A percentile compares a stretch with the other conserved stretches of the same genome.
Conservation (phyloP, 139 green algal species). For the Asterochloris sp. region DNA sequence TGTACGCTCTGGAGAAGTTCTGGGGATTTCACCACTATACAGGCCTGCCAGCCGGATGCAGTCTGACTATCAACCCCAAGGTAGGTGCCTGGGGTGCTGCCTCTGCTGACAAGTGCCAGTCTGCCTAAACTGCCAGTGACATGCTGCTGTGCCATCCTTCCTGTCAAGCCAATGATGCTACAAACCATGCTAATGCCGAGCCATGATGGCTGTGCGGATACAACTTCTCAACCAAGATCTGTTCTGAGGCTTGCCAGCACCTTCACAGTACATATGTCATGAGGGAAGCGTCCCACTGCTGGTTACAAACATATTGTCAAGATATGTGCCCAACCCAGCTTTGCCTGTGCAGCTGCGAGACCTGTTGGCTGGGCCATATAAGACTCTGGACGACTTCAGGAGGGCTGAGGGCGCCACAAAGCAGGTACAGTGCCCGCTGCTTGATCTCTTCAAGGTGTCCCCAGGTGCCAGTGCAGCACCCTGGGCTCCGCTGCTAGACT, state of each 20-base stretch:
- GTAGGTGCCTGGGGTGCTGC: slow-evolving; percentile 9
- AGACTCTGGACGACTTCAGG: slow-evolving; percentile 73
- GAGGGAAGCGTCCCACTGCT: not conserved
- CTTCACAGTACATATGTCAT: not conserved
- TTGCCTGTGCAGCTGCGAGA: slow-evolving; percentile 50
- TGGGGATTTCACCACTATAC: slow-evolving; percentile 94
- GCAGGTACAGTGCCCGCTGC: too few species aligned
- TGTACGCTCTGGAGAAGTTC: slow-evolving; percentile 98
- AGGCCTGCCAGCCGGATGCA: slow-evolving; percentile 56
- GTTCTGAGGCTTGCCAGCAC: slow-evolving; percentile 36
- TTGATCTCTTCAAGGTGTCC: too few species aligned
- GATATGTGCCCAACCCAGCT: not conserved
- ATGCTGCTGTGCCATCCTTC: not conserved
- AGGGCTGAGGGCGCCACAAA: too few species aligned
- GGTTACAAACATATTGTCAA: not conserved
- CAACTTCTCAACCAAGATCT: slow-evolving; percentile 52
- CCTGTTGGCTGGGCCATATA: slow-evolving; percentile 68
- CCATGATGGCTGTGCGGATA: slow-evolving; percentile 25
- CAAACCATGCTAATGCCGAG: slow-evolving; percentile 55
- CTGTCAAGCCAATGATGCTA: slow-evolving; percentile 24
- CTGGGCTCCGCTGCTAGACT: too few species aligned
- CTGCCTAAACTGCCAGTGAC: not conserved
- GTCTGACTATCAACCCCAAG: slow-evolving; percentile 47
- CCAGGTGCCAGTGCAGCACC: too few species aligned
- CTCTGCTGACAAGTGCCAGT: not conserved